Evolutionary conservation across 805 yeast species (phyloP), one percentile per base, ranked within the genome.

Genomic region (Candida nitratophila): DNA sequence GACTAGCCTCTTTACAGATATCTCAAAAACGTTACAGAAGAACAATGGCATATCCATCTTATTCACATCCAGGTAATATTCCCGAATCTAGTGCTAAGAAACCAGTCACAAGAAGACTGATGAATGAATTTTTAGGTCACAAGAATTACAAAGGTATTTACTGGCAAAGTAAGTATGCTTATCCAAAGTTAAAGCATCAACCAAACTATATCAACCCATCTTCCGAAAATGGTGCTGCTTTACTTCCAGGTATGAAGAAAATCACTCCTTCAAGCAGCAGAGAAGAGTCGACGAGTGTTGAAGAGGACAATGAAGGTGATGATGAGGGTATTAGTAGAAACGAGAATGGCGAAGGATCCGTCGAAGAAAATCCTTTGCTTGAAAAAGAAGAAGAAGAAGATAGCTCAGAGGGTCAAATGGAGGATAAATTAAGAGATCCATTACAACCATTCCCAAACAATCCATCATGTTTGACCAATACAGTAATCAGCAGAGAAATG

Each of bases 401-500:
- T 20, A 45, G n/a, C n/a, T 39, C 26, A 41, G 46, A 19, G 42
- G 40, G 6, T 9, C 15, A 10, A 17, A 5, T 12, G 32, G 32
- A 3, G 46, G n/a, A n/a, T n/a, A n/a, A 51, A 41, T 39, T 30
- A 7, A 52, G 49, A 39, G 53, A 63, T 43, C 47, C 45, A n/a
- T 63, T 83, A 50, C 81, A 76, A 48, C 99, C 99, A 16, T 91
- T 93, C 65, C 95, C 96, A 20, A 69, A 70, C 42, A 93, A 93
- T 63, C 65, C 71, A 21, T 72, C 71, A 60, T 83, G 93, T 48
- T 70, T 70, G 50, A 83, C 96, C 22, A 86, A 85, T 47, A 65
- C 73, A 27, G 68, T 76, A 37, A 65, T 91, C 15, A 66, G 85
- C 24, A 69, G 73, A 29, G 73, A 73, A 39, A 72, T 86, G 60